A percentile compares a stretch with the other conserved stretches of the same genome.
Conservation (phyloP, 2,329 filamentous ascomycete species). For the Metarhizium album region DNA sequence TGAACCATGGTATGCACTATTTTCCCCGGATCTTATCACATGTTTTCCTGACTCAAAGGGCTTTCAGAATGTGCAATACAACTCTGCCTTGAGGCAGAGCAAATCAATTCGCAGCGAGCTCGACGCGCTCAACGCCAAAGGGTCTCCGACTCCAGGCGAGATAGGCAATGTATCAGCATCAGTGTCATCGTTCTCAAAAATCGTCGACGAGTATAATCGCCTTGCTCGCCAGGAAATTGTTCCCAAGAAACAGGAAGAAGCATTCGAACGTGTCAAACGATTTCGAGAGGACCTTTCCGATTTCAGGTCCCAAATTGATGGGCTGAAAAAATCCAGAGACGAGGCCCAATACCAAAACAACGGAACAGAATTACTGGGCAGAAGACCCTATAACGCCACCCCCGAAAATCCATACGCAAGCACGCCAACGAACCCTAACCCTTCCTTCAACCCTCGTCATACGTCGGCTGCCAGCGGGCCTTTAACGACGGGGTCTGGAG, state of each 20-base stretch:
- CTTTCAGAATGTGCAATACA: constrained; percentile 68
- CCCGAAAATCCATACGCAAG: constrained; percentile 91
- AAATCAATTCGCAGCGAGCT: constrained; percentile 70
- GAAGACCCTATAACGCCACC: constrained; percentile 66
- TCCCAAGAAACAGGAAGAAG: constrained; percentile 83
- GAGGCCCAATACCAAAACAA: constrained; percentile 57
- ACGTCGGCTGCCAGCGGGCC: constrained; percentile 23
- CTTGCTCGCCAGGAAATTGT: constrained; percentile 84
- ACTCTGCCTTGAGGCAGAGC: constrained; percentile 75
- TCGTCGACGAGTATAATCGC: constrained; percentile 81
- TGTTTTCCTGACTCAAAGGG: neutral
- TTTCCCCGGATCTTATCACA: neutral
- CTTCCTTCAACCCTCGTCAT: constrained; percentile 31
- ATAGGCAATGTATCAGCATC: constrained; percentile 67
- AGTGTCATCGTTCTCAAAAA: constrained; percentile 71
- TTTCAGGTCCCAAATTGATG: constrained; percentile 67
- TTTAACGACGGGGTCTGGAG: constrained; percentile 36
- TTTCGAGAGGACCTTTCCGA: constrained; percentile 76
- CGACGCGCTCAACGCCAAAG: constrained; percentile 54
- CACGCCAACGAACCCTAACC: constrained; percentile 20
- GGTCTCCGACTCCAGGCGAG: constrained; percentile 45
- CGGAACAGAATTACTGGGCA: constrained; percentile 71
- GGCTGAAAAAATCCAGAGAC: constrained; percentile 66
- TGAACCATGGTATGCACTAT: neutral
- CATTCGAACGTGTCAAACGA: constrained; percentile 70